Evolutionary conservation across 768 basidiomycete genomes (phyloP), one percentile per base, ranked within the genome.

Genomic region (Tylopilus felleus): DNA sequence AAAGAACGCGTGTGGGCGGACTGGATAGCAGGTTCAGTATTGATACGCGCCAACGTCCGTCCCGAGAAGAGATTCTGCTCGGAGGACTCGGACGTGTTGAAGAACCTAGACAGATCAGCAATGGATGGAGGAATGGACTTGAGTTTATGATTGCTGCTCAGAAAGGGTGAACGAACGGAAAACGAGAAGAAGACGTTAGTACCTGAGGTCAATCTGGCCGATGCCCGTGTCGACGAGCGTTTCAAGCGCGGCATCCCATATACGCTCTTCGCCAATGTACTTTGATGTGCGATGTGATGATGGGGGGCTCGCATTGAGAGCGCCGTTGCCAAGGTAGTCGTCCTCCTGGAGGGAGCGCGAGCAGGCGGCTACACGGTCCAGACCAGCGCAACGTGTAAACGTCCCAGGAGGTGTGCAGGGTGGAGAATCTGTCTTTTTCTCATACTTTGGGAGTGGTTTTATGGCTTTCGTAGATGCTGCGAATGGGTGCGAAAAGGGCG

Each of bases 151-250:
- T 71, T 67, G 19, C 80, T 81, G 45, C 33, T 40, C 25, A 40
- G 51, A 52, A 35, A 48, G 14, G 51, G 14, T 63, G 54, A 68
- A 58, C 52, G 41, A 43, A 44, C 12, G 12, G 12, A 42, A 58
- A 23, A 5, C 52, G 19, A 46, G 38, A 33, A 27, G 47, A 45
- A 31, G 71, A 74, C 5, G 13, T n/a, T 9, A 3, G 44, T 65
- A 85, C 86, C 74, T 75, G n/a, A 88, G 71, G 47, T 79, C 73
- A 50, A 88, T 77, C 44, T 71, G 70, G 9, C 81, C 79, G 48
- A 76, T 68, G 4, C 75, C 78, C 4, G 70, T 72, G 52, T 83
- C 77, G 25, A 84, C 71, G 0, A 77, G 76, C 16, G 62, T 60
- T 0, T 67, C 65, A 39, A 78, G 72, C 1, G 75, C 79, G 7